Evolutionary conservation across 2,329 filamentous ascomycete species (phyloP).

Genomic region (Xylariaceae sp.): DNA sequence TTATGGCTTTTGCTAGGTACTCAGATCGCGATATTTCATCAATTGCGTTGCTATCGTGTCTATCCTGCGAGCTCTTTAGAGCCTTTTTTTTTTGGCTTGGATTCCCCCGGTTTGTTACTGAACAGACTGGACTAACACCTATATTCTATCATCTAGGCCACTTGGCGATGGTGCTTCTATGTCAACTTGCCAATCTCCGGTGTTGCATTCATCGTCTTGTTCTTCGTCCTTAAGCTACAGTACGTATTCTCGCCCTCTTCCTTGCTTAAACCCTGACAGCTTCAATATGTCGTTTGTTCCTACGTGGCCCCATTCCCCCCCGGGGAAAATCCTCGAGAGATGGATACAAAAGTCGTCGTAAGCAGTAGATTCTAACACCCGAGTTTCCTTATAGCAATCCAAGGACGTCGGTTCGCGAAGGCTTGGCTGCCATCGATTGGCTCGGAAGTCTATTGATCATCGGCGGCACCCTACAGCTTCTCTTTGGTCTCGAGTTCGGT

Average conservation of each 20-base stretch:
- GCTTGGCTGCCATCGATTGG: conserved; percentile 60
- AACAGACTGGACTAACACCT: background rate
- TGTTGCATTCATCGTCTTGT: conserved; percentile 42
- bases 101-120: background rate
- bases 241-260: background rate
- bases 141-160: conserved; percentile 32
- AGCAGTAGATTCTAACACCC: background rate
- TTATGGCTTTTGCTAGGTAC: background rate
- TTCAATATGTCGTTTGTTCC: background rate
- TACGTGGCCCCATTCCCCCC: background rate
- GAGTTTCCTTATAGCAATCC: conserved; percentile 42
- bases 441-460: conserved; percentile 54
- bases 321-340: background rate
- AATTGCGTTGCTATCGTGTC: background rate
- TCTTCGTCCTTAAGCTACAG: conserved; percentile 62
- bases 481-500: conserved; percentile 81
- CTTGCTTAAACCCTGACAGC: background rate
- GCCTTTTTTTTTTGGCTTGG: background rate
- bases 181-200: conserved; percentile 53
- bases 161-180: conserved; percentile 65
- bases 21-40: too few relatives aligned
- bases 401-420: conserved; percentile 54
- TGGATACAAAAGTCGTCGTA: background rate
- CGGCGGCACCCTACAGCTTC: conserved; percentile 75
- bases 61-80: background rate